Evolutionary conservation across 306 rosid genomes (phyloP).

Genomic region (Begonia peltatifolia): DNA sequence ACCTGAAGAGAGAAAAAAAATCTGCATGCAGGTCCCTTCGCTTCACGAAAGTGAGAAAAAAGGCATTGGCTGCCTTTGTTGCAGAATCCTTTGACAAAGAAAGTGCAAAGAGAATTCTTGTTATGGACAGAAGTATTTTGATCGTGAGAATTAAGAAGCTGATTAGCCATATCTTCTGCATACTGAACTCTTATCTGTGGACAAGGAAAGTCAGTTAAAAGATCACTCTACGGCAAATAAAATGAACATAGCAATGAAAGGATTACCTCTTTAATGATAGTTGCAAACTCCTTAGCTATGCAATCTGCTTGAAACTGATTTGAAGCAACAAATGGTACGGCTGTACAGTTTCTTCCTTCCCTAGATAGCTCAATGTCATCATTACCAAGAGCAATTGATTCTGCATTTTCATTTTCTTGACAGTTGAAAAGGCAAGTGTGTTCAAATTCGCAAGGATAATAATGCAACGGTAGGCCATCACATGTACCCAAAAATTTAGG

Average conservation of each 20-base stretch:
- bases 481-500: slow-evolving; percentile 51
- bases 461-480: slow-evolving; percentile 31
- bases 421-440: slow-evolving; percentile 38
- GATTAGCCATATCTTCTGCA: slow-evolving; percentile 29
- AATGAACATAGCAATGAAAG: slow-evolving; percentile 10
- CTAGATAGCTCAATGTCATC: slow-evolving; percentile 15
- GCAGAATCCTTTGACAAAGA: slow-evolving; percentile 43
- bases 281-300: slow-evolving; percentile 42
- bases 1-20: slow-evolving; percentile 69
- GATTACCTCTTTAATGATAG: slow-evolving; percentile 56
- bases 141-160: slow-evolving; percentile 13
- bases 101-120: slow-evolving; percentile 39
- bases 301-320: slow-evolving; percentile 20
- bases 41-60: slow-evolving; percentile 54
- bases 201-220: slow-evolving; percentile 12
- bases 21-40: slow-evolving; percentile 52
- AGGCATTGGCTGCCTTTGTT: slow-evolving; percentile 43
- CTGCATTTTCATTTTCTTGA: slow-evolving; percentile 25
- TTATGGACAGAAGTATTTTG: slow-evolving; percentile 13
- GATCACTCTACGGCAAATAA: slow-evolving; percentile 6
- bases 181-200: slow-evolving; percentile 39
- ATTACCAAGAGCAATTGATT: slow-evolving; percentile 9
- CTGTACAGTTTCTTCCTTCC: slow-evolving; percentile 38
- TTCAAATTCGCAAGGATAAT: slow-evolving; percentile 34
- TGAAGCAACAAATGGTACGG: slow-evolving; percentile 53